Conservation (phyloP, 257 asterid genomes). For the Nicotiana sylvestris region DNA sequence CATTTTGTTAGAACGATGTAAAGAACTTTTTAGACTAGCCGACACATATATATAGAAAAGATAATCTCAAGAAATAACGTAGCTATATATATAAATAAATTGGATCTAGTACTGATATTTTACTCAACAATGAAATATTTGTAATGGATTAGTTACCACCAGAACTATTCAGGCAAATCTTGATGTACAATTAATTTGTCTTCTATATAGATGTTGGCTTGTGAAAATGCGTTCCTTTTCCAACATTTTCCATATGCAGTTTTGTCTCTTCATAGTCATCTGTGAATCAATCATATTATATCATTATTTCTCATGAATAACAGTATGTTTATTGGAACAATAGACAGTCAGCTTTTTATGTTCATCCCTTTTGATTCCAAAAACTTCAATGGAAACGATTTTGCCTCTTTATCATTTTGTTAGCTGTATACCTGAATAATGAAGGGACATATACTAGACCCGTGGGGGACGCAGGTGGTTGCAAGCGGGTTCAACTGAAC, state of each 20-base stretch:
- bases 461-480: no score
- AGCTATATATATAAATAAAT: constrained; percentile 13
- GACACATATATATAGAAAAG: no score
- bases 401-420: not conserved
- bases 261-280: constrained; percentile 25
- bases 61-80: constrained; percentile 14
- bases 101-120: not conserved
- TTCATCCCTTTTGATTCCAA: not conserved
- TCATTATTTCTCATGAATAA: constrained; percentile 21
- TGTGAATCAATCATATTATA: constrained; percentile 18
- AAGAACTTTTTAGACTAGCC: no score
- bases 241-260: not conserved
- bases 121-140: not conserved
- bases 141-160: constrained; percentile 12
- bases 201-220: constrained; percentile 16
- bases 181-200: constrained; percentile 14
- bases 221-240: not conserved
- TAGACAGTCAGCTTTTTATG: not conserved
- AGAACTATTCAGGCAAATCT: not conserved
- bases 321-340: not conserved
- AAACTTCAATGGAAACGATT: not conserved
- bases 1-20: no score
- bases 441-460: not conserved
- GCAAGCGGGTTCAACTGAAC: no score
- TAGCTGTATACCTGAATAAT: not conserved